Evolutionary conservation across 2,329 filamentous ascomycete genomes (phyloP), one percentile per base, ranked within the genome.

Genomic region (Fusarium sp.): DNA sequence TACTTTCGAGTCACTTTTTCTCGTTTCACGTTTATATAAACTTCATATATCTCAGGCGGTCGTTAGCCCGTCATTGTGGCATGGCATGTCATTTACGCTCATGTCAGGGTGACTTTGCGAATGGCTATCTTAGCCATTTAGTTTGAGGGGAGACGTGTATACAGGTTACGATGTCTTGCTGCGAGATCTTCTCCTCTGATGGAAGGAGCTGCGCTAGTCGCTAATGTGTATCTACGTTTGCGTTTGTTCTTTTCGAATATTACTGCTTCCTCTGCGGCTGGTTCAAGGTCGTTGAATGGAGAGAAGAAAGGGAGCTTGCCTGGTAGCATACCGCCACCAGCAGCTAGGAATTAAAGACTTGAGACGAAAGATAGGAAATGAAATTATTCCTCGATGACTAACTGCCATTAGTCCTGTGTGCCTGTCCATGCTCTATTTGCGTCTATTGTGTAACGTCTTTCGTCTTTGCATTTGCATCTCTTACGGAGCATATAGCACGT

Each of bases 151-250:
- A 55, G 47, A 66, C 45, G 38, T 51, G 49, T 51, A 75, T 57
- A 71, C 51, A 65, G 64, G 66, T 69, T 56, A 68, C 66, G 76
- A 65, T 52, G 63, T 58, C 63, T 66, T 66, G 63, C 64, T 59
- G 44, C 63, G 68, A 58, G 64, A 62, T 56, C 59, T 66, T 56
- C 57, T 57, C 49, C 24, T 45, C 14, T 17, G 38, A 52, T 52
- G 33, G 49, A 38, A 28, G 56, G 68, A 69, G 65, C 70, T 72
- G 75, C 70, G 75, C 72, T 75, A 77, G 74, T 77, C 74, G 77
- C 74, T 73, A 77, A 79, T 76, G 77, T 79, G 70, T 77, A 79
- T 77, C 73, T 78, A 75, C 52, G 66, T 70, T 77, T 66, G 60
- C 54, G 65, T 66, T 62, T 73, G 47, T 74, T 63, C 59, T 70